Base-by-base conservation (phyloP, 768 basidiomycete species). In the Symmetrospora coprosmae region DNA sequence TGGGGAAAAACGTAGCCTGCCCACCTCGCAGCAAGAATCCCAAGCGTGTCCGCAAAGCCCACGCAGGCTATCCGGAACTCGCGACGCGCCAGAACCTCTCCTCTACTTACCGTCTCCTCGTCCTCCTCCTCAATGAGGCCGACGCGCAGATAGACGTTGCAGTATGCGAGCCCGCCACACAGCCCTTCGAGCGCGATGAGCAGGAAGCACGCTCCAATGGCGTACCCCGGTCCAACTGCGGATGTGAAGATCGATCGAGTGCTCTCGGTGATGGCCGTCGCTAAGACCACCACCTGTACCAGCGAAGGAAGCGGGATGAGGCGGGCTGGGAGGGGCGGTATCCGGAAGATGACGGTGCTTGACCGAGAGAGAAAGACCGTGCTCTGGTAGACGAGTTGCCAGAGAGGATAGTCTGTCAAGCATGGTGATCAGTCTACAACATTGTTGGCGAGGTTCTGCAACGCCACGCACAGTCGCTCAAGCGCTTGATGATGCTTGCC, bases 341-440 rank as follows among this genome's bases (percentile, higher is more conserved):
- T 64, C 13, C 86, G 87, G 38, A 70, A 62, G 64, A 91, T 72
- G 6, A 88, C 86, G 60, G 91, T 84, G 7, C 87, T 84, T 0
- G 91, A 92, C 3, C 91, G 84, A 4, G 91, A 92, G 61, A 96
- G 70, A 74, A 96, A 94, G 45, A 94, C 91, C 39, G 86, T 86
- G 21, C 86, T 80, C 76, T 76, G 73, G 68, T 89, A 89, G 28
- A 88, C 81, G 37, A 89, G 80, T 82, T 87, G 64, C 60, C 60
- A 65, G 16, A 64, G 65, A 46, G 61, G 14, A 27, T 40, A 39
- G 27, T 45, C 17, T 27, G 30, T 3, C n/a, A 27, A 37, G 53
- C 31, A 16, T n/a, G n/a, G n/a, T n/a, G 13, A 55, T 30, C 2
- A 39, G 58, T 7, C 16, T 37, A 48, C 30, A 23, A 14, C 0